Evolutionary conservation across 2,329 filamentous ascomycete species (phyloP).

Genomic region (Talaromyces sp.): DNA sequence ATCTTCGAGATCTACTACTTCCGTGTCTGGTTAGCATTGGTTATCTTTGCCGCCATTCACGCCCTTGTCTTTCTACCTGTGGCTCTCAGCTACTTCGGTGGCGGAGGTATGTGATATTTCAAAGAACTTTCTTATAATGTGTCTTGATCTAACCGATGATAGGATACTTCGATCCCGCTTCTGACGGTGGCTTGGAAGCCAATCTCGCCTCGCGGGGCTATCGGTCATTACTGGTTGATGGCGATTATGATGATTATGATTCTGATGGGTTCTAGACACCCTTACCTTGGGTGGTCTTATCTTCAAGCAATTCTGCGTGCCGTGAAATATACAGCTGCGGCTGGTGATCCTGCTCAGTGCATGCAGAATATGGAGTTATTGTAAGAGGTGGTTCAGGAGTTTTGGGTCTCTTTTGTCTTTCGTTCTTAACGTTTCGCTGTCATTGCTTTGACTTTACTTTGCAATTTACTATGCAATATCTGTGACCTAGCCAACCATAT

Average conservation of each 20-base stretch:
- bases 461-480: neutral
- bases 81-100: slow-evolving; percentile 80
- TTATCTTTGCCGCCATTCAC: slow-evolving; percentile 85
- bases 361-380: neutral
- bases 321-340: neutral
- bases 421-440: neutral
- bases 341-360: neutral
- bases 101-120: slow-evolving; percentile 60
- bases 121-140: neutral
- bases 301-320: neutral
- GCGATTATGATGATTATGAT: slow-evolving; percentile 72
- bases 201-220: slow-evolving; percentile 81
- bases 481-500: too few species aligned
- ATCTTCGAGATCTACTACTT: slow-evolving; percentile 99
- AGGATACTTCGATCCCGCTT: slow-evolving; percentile 85
- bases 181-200: slow-evolving; percentile 84
- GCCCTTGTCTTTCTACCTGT: slow-evolving; percentile 91
- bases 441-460: neutral
- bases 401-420: neutral
- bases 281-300: neutral
- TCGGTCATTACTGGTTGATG: slow-evolving; percentile 74
- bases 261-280: slow-evolving; percentile 62
- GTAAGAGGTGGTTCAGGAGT: slow-evolving; percentile 1
- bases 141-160: slow-evolving; percentile 17
- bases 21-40: slow-evolving; percentile 89